Evolutionary conservation across 306 rosid genomes (phyloP).

Genomic region (Delonix regia): DNA sequence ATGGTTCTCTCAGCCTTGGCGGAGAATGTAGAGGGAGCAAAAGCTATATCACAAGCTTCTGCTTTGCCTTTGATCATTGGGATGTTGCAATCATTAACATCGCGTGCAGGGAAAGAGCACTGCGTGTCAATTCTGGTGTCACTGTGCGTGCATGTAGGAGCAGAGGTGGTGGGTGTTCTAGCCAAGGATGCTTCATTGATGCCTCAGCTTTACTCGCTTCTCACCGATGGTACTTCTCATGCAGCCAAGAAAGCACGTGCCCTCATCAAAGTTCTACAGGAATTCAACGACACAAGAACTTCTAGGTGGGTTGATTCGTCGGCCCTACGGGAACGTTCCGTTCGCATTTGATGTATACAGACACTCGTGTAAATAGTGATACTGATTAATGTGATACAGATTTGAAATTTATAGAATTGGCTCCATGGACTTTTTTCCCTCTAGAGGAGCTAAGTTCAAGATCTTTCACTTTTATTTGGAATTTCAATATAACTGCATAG

Average conservation of each 20-base stretch:
- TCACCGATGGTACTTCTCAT: conserved; percentile 57
- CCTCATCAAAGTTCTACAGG: conserved; percentile 66
- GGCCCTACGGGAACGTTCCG: conserved; percentile 36
- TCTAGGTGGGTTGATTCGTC: conserved; percentile 45
- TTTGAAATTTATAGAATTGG: conserved; percentile 38
- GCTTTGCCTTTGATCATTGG: conserved; percentile 42
- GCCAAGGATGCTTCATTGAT: conserved; percentile 53
- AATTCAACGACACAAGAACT: conserved; percentile 48
- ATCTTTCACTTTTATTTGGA: conserved; percentile 7
- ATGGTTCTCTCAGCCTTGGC: conserved; percentile 67
- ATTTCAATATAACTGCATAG: neutral
- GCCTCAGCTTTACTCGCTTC: conserved; percentile 62
- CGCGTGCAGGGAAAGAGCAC: conserved; percentile 57
- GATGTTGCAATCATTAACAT: conserved; percentile 37
- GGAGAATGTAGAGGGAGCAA: conserved; percentile 61
- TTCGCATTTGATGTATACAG: conserved; percentile 45
- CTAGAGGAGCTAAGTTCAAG: conserved; percentile 37
- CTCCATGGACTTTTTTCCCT: conserved; percentile 41
- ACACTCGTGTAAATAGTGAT: conserved; percentile 4
- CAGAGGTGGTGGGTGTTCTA: conserved; percentile 52
- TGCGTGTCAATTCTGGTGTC: conserved; percentile 64
- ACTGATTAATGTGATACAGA: neutral
- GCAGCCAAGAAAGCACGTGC: conserved; percentile 70
- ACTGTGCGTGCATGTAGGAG: conserved; percentile 60
- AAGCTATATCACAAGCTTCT: conserved; percentile 39